Evolutionary conservation across 352 stramenopile genomes (phyloP), one percentile per base, ranked within the genome.

Genomic region (Phytophthora cryptogea): DNA sequence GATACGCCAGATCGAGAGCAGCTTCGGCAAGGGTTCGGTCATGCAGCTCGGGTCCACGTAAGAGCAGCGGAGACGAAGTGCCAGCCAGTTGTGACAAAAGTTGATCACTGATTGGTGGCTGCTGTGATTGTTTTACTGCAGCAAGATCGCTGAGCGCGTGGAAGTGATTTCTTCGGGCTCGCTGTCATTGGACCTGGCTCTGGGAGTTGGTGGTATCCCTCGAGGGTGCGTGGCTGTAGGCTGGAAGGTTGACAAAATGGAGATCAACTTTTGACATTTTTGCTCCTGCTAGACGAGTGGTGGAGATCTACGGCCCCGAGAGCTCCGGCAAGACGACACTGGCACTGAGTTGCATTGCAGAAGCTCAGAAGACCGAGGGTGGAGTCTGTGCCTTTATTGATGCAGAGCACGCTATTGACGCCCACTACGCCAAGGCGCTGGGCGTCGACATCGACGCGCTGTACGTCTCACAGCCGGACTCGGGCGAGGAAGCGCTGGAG

Each of bases 231-330:
- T 63, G 14, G 1, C 11, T 14, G 39, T 13, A 26, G 11, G 23
- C 1, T 10, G 30, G 9, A 13, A 42, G 28, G 35, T 47, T 6
- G 11, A 8, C 52, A 31, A 11, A 43, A 46, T 27, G 3, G 13
- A n/a, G 8, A 32, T 20, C 30, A 67, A 43, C 47, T 64, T 52
- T 59, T 53, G 37, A 67, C 33, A 37, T 49, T 54, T 53, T 63
- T 31, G 0, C 20, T 65, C 41, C 13, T 40, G 54, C 2, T 59
- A 94, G 97, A 13, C 91, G 97, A 17, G 91, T 99, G 1, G 89
- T 99, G 23, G 97, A 99, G 80, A 99, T 99, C 68, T 99, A 99
- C 66, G 97, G 97, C 5, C 97, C 97, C 0, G 97, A 99, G 85
- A 98, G 88, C 57, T 98, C 88, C 3, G 97, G 97, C 50, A 99